Evolutionary conservation across 306 rosid species (phyloP), one percentile per base, ranked within the genome.

Genomic region (Acacia confusa): DNA sequence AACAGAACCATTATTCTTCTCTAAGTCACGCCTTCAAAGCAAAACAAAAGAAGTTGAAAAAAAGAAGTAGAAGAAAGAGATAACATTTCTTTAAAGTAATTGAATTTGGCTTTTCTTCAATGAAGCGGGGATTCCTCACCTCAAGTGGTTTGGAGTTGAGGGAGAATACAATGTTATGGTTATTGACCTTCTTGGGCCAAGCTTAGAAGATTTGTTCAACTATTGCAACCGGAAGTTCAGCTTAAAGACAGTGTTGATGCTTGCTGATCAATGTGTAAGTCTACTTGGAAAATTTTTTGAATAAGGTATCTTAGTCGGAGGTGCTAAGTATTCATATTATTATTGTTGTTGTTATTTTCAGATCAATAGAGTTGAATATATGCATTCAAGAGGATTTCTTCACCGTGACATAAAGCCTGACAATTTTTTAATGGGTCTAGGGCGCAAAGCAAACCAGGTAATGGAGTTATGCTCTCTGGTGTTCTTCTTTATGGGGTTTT

Each of bases 391-490:
- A 88, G 99, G 99, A 80, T 96, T 96, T 84, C 99, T 96, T 85
- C 99, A 96, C 79, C 99, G 99, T 32, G 99, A 96, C 83, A 92
- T 96, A 79, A 96, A 96, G 84, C 99, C 99, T 20, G 99, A 96
- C 91, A 96, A 96, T 90, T 96, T 96, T 85, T 79, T 96, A 67
- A 94, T 96, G 99, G 99, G 99, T 70, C 90, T 94, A 27, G 99
- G 98, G 75, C 94, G 99, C 25, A 96, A 94, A 86, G 99, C 99
- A 83, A 94, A 94, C 85, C 99, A 93, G 92, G 99, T 96, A 87
- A 69, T 5, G 57, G 36, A 70, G 7, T 70, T 25, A 2, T 82
- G 15, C 22, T 48, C 11, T 25, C 32, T 27, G 19, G 28, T 63
- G 43, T 38, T 38, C 19, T 66, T 80, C 65, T 48, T 65, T 28